These are phyloP conservation scores for Clonostachys rosea DNA, from an alignment of 2,329 filamentous ascomycete genomes.

Conservation along the genomic window DNA sequence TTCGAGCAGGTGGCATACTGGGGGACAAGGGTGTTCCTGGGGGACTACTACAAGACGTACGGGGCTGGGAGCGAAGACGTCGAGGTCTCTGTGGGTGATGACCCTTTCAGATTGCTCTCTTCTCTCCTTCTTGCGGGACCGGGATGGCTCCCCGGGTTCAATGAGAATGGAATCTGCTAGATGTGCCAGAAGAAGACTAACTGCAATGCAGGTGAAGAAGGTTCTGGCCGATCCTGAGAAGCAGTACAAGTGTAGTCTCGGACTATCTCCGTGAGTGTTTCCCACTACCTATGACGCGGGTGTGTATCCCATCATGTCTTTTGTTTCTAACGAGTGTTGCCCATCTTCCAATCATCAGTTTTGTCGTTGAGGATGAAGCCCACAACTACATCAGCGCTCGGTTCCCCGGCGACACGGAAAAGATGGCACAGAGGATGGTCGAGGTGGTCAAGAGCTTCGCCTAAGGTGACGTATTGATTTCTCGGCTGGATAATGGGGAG, in stretches of 20 bases:
- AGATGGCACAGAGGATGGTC: slow-evolving; percentile 34
- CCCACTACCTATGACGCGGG: too few species aligned
- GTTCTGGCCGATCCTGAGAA: slow-evolving; percentile 27
- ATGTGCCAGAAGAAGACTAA: too few species aligned
- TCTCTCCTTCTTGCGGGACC: neutral
- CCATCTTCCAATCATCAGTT: slow-evolving; percentile 17
- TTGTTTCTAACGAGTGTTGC: too few species aligned
- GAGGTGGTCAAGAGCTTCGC: slow-evolving; percentile 27
- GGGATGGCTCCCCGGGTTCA: neutral
- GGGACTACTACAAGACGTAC: slow-evolving; percentile 54
- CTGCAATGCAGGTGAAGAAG: slow-evolving; percentile 30
- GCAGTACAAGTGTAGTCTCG: slow-evolving; percentile 29
- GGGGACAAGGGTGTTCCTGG: slow-evolving; percentile 40
- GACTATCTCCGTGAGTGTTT: too few species aligned
- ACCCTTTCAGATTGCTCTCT: neutral
- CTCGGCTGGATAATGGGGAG: neutral
- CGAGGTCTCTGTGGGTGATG: slow-evolving; percentile 32
- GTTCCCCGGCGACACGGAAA: slow-evolving; percentile 35
- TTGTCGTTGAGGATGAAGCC: slow-evolving; percentile 40
- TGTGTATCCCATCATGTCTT: too few species aligned
- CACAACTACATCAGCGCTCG: slow-evolving; percentile 45
- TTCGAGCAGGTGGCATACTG: slow-evolving; percentile 46
- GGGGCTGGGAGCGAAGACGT: slow-evolving; percentile 43
- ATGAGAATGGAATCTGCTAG: too few species aligned
- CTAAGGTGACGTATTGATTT: neutral